A percentile compares a stretch with the other conserved stretches of the same genome.
Conservation (phyloP, 352 stramenopile genomes). For the Globisporangium nodosum region DNA sequence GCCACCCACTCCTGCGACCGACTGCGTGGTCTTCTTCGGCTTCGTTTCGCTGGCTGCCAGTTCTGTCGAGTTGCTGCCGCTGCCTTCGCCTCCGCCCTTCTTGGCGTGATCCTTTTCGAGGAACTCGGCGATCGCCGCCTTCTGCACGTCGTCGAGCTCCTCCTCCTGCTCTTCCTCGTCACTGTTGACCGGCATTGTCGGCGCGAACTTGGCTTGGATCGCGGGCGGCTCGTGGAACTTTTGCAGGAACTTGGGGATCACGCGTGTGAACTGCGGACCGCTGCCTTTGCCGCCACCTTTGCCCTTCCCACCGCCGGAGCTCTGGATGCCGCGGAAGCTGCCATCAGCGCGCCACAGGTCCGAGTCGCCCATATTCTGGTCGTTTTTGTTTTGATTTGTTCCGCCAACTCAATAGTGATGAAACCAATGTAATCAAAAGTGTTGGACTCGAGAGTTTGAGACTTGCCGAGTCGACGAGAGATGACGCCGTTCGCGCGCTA, state of each 20-base stretch:
- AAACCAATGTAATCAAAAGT: too few species aligned
- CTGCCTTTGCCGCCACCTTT: conserved; percentile 19
- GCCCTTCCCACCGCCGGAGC: conserved; percentile 29
- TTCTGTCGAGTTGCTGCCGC: conserved; percentile 17
- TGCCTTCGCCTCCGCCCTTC: conserved; percentile 17
- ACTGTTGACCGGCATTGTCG: conserved; percentile 22
- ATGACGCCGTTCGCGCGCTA: conserved; percentile 52
- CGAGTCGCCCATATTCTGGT: conserved; percentile 48
- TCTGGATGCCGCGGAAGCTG: conserved; percentile 53
- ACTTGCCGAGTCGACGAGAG: background rate
- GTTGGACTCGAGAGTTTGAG: too few species aligned
- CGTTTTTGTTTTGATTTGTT: too few species aligned
- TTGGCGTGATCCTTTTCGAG: conserved; percentile 48
- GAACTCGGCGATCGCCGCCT: conserved; percentile 69
- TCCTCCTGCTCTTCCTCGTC: conserved; percentile 50
- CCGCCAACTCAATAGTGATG: too few species aligned
- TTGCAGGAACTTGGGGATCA: conserved; percentile 82
- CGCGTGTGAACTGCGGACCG: conserved; percentile 69
- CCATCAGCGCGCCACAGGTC: conserved; percentile 67
- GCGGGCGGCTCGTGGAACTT: conserved; percentile 60
- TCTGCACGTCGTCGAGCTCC: conserved; percentile 76
- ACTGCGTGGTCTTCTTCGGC: conserved; percentile 27
- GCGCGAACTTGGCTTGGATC: conserved; percentile 69
- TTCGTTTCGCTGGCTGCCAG: conserved; percentile 10
- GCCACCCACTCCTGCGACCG: conserved; percentile 20